phyloP scores from a whole-genome alignment of 2,329 filamentous ascomycete species.

The Aspergillus pseudoterreus region DNA sequence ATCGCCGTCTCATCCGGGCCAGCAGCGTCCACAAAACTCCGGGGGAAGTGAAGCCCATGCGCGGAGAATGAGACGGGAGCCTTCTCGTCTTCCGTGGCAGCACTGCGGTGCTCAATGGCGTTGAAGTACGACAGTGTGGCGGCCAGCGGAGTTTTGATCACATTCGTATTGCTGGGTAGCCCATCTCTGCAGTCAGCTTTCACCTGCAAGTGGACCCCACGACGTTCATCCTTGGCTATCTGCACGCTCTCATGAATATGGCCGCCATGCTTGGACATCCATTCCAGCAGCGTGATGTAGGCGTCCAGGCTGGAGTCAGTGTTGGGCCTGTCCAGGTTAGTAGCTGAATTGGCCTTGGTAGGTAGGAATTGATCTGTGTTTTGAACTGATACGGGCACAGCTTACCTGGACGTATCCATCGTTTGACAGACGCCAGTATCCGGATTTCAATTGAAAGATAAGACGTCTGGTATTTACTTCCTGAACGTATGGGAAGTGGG shows the following conservation, averaged over 20 bases:
- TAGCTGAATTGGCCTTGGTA: constrained; percentile 8
- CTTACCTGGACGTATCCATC: neutral
- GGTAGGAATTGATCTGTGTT: neutral
- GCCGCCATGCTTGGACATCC: constrained; percentile 31
- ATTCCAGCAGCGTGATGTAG: constrained; percentile 29
- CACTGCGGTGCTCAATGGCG: constrained; percentile 23
- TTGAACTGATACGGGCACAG: neutral
- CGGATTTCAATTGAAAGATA: no score
- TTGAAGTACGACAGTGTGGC: constrained; percentile 38
- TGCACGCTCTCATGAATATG: constrained; percentile 30
- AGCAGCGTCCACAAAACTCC: constrained; percentile 47
- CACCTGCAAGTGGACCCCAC: constrained; percentile 36
- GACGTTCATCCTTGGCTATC: constrained; percentile 29
- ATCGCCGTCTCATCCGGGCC: constrained; percentile 60
- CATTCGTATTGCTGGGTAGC: constrained; percentile 28
- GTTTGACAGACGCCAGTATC: neutral
- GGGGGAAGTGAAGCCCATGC: constrained; percentile 44
- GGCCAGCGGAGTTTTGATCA: constrained; percentile 33
- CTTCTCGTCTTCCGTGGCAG: neutral
- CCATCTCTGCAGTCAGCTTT: constrained; percentile 21
- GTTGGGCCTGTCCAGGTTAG: neutral
- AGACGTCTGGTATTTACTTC: neutral
- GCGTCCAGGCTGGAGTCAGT: constrained; percentile 16
- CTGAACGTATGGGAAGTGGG: neutral
- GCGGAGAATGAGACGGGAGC: constrained; percentile 20